These are phyloP conservation scores for Dactylella cylindrospora DNA, from an alignment of 2,329 filamentous ascomycete genomes.

Conservation along the genomic window DNA sequence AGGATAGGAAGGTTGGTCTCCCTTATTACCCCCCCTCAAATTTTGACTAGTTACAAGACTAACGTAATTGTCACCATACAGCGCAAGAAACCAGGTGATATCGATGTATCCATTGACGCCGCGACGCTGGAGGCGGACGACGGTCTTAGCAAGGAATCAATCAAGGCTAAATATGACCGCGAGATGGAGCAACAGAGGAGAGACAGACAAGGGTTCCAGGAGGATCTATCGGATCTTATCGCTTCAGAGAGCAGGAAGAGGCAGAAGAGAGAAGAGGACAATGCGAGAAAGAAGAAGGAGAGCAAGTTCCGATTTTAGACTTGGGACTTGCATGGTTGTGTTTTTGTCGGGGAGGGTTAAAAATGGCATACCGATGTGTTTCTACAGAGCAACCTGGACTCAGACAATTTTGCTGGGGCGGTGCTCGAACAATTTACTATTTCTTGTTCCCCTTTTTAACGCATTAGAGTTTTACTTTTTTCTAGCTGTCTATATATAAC, in stretches of 20 bases:
- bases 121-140: slow-evolving; percentile 74
- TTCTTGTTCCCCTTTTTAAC: too few relatives aligned
- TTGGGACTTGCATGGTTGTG: not conserved
- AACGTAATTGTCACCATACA: slow-evolving; percentile 11
- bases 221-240: slow-evolving; percentile 95
- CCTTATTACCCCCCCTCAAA: not conserved
- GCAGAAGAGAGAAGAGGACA: slow-evolving; percentile 82
- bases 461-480: too few relatives aligned
- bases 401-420: slow-evolving; percentile 31
- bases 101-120: slow-evolving; percentile 87
- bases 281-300: slow-evolving; percentile 65
- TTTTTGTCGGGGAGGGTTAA: too few relatives aligned
- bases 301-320: slow-evolving; percentile 55
- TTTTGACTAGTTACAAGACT: slow-evolving; percentile 1
- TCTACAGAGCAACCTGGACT: slow-evolving; percentile 3
- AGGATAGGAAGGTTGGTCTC: slow-evolving; percentile 66
- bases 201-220: slow-evolving; percentile 72
- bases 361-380: not conserved
- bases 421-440: slow-evolving; percentile 1
- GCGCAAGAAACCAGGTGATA: slow-evolving; percentile 92
- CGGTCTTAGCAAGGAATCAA: slow-evolving; percentile 79
- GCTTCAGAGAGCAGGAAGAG: slow-evolving; percentile 88
- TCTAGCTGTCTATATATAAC: too few relatives aligned
- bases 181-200: slow-evolving; percentile 63
- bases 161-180: slow-evolving; percentile 77